Conservation (phyloP, 495 filamentous ascomycete genomes). For the Trichocladium antarcticum region DNA sequence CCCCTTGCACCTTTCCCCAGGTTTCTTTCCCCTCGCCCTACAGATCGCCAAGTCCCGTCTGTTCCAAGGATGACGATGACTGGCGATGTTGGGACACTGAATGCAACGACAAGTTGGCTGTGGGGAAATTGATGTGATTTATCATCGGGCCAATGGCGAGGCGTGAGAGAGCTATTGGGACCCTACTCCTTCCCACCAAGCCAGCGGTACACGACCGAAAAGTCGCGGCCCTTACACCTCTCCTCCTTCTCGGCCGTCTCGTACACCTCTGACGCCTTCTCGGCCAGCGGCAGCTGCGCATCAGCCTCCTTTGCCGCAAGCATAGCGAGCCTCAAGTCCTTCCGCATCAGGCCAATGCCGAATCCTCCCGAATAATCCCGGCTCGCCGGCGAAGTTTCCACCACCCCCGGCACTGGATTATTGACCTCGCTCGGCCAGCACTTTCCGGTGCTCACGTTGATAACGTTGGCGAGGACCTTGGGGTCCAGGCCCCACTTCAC, state of each 20-base stretch:
- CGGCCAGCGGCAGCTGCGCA: conserved; percentile 54
- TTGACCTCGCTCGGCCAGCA: conserved; percentile 92
- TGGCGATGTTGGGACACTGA: too few species aligned
- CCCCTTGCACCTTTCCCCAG: too few species aligned
- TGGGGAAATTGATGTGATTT: background rate
- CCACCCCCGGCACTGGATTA: conserved; percentile 82
- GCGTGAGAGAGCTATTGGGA: too few species aligned
- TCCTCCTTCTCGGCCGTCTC: conserved; percentile 48
- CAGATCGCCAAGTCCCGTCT: too few species aligned
- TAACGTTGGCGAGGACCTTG: conserved; percentile 62
- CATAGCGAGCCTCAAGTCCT: conserved; percentile 66
- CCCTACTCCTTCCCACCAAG: conserved; percentile 42
- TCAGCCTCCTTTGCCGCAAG: conserved; percentile 56
- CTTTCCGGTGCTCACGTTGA: conserved; percentile 74
- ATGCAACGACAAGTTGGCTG: background rate
- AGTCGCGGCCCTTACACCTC: conserved; percentile 60
- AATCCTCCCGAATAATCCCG: conserved; percentile 74
- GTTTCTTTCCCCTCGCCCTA: too few species aligned
- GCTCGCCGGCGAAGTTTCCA: conserved; percentile 57
- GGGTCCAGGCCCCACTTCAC: conserved; percentile 75
- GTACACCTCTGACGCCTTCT: conserved; percentile 57
- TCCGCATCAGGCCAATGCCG: conserved; percentile 73
- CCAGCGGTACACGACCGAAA: conserved; percentile 76
- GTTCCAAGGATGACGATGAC: too few species aligned
- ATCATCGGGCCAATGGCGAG: background rate